A percentile compares a stretch with the other conserved stretches of the same genome.
Evolutionary conservation across 192 early-diverging fungal species (phyloP).

Genomic region (Coemansia sp.): DNA sequence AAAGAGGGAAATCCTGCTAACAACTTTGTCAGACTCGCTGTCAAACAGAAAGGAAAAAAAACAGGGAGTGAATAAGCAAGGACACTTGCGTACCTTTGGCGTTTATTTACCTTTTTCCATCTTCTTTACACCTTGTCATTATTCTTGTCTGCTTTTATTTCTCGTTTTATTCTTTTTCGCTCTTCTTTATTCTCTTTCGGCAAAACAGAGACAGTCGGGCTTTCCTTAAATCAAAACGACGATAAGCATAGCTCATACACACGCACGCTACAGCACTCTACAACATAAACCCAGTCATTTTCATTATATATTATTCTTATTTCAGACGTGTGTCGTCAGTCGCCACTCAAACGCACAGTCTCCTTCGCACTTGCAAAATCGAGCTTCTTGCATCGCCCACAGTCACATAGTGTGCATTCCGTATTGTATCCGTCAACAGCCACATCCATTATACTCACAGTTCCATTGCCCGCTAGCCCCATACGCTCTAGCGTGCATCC

Average conservation of each 20-base stretch:
- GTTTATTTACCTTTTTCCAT: conserved; percentile 5
- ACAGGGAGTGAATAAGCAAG: not conserved
- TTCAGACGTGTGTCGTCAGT: not conserved
- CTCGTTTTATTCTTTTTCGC: not conserved
- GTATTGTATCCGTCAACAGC: not conserved
- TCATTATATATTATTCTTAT: not conserved
- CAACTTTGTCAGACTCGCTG: not conserved
- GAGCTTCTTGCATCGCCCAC: not conserved
- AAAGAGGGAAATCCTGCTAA: conserved; percentile 1
- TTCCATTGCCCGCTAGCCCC: not conserved
- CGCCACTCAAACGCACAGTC: not conserved
- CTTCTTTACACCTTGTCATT: not conserved
- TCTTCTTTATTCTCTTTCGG: not conserved
- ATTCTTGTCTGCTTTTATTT: not conserved
- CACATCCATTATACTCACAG: not conserved
- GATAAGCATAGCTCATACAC: not conserved
- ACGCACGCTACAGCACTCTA: not conserved
- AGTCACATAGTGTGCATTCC: not conserved
- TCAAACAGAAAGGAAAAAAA: not conserved
- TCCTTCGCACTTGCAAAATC: not conserved
- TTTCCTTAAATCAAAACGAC: too few species aligned
- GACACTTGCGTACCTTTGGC: not conserved
- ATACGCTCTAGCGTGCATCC: conserved; percentile 6
- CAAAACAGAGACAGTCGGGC: too few species aligned
- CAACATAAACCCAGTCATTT: not conserved